Evolutionary conservation across 495 filamentous ascomycete species (phyloP).

Genomic region (Rusavskia elegans): DNA sequence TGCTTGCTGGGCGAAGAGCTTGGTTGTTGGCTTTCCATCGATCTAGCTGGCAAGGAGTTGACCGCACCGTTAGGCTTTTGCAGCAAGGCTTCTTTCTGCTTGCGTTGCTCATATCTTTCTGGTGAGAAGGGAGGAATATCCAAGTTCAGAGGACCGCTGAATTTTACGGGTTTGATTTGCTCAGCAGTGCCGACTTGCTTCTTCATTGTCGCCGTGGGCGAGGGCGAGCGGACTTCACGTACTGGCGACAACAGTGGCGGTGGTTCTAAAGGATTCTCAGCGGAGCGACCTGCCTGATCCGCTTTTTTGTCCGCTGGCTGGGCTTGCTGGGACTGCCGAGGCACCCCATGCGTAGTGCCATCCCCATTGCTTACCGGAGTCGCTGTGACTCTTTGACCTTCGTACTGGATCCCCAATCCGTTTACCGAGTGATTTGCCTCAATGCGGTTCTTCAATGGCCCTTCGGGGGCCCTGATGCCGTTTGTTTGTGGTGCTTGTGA

Average conservation of each 20-base stretch:
- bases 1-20: neutral
- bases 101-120: constrained; percentile 15
- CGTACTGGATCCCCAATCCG: constrained; percentile 7
- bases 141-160: constrained; percentile 3
- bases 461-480: constrained; percentile 22
- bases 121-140: constrained; percentile 10
- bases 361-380: constrained; percentile 16
- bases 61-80: constrained; percentile 21
- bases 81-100: constrained; percentile 15
- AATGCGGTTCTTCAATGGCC: constrained; percentile 20
- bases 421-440: constrained; percentile 19
- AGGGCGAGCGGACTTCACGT: constrained; percentile 28
- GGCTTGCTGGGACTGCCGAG: constrained; percentile 3
- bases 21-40: neutral
- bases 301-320: neutral
- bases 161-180: neutral
- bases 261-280: constrained; percentile 4
- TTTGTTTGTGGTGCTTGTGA: constrained; percentile 31
- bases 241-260: constrained; percentile 29
- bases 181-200: neutral
- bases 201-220: constrained; percentile 21
- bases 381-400: constrained; percentile 26
- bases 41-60: neutral
- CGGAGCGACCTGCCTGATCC: neutral
- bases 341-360: constrained; percentile 12